Base-by-base conservation (phyloP, 2,329 filamentous ascomycete species). In the Leptodontidium sp. region DNA sequence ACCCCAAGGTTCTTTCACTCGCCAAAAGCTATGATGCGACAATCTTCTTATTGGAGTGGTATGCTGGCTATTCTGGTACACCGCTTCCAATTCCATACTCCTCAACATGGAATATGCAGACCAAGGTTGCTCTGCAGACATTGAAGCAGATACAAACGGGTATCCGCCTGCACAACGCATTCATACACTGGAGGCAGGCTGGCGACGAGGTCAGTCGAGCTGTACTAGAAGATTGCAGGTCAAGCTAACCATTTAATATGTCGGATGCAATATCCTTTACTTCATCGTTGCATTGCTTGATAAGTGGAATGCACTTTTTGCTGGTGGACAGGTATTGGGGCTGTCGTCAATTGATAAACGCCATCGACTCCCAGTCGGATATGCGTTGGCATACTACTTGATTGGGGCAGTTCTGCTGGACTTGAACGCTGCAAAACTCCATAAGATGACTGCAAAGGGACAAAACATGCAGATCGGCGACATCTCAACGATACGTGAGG, bases 31-130 rank as follows among this genome's bases (percentile, higher is more conserved):
- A 76, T 61, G 68, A 73, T 49, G 69, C 77, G 2, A 78, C 75
- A 14, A 24, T 64, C 1, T 74, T 74, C 45, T 45, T 74, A 32
- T 35, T 74, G 6, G 69, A 74, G 32, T 86, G 85, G 85, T 86
- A 87, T 69, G 84, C 84, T 74, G 79, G 83, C 58, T 80, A 85
- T 73, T 80, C 83, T 12, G 81, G 86, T 68, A 81, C 83, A 0
- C 82, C 82, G 49, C 78, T 81, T 52, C 85, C 86, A 0, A 84
- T 86, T 66, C 84, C 84, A 0, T 87, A 83, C 73, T 86, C 83
- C 66, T 85, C 85, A 3, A 84, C 83, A 0, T 87, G 85, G 85
- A 71, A 71, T 52, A 66, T 71, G 32, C 70, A 71, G 17, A 68
- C 65, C 3, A 71, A 70, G 61, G 68, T 70, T 12, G 68, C 70